Conservation (phyloP, 345 rosid genomes). For the Hypericum perforatum region DNA sequence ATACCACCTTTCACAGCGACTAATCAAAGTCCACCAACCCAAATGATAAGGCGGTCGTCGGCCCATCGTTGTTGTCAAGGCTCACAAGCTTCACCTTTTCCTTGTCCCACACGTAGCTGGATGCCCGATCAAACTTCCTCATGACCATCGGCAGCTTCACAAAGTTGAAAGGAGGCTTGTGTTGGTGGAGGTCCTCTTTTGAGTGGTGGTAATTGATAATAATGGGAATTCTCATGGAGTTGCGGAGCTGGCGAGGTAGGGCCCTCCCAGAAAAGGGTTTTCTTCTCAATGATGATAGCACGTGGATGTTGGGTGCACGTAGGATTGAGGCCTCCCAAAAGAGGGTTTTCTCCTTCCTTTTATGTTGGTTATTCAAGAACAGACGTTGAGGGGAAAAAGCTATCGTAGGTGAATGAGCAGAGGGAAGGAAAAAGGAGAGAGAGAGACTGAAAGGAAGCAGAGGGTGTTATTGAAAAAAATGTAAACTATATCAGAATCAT, state of each 20-base stretch:
- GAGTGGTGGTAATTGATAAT: conserved; percentile 33
- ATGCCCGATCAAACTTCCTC: conserved; percentile 37
- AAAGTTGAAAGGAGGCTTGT: conserved; percentile 8
- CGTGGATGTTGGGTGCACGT: conserved; percentile 12
- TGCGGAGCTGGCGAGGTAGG: conserved; percentile 2
- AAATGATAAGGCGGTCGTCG: conserved; percentile 24
- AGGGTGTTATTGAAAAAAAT: too few species aligned
- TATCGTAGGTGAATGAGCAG: too few species aligned
- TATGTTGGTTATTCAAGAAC: too few species aligned
- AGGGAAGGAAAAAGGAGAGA: too few species aligned
- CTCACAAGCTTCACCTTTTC: conserved; percentile 27
- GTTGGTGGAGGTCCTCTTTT: conserved; percentile 21
- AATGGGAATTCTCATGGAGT: conserved; percentile 29
- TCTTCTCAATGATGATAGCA: conserved; percentile 24
- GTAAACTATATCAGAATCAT: too few species aligned
- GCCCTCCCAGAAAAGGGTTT: conserved; percentile 12
- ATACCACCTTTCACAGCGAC: conserved; percentile 29
- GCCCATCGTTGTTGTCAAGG: conserved; percentile 24
- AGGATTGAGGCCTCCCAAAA: conserved; percentile 20
- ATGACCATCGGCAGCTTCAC: conserved; percentile 43
- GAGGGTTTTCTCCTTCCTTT: too few species aligned
- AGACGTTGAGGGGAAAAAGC: too few species aligned
- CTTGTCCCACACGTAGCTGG: conserved; percentile 57
- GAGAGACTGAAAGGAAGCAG: too few species aligned
- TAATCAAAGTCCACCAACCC: conserved; percentile 24